phyloP scores from a whole-genome alignment of 106 monocot genomes.

The Amphibolis antarctica region DNA sequence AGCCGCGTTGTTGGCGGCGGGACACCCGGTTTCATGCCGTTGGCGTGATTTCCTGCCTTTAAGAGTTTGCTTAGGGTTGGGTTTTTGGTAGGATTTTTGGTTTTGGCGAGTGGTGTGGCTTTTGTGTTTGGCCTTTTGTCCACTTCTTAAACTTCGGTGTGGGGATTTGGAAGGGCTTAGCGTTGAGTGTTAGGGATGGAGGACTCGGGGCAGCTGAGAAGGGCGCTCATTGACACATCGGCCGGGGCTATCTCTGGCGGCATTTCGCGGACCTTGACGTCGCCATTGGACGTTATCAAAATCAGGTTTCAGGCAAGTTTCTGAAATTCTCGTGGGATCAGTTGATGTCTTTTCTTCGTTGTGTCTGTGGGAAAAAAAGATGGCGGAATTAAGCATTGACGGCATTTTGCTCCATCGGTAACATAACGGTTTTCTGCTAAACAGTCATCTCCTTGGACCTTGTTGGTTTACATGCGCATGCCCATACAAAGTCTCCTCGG shows the following conservation, averaged over 20 bases:
- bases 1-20: too few species aligned
- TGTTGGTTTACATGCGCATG: too few species aligned
- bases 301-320: slow-evolving; percentile 77
- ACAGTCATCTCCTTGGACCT: too few species aligned
- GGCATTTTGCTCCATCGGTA: too few species aligned
- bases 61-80: too few species aligned
- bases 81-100: background rate
- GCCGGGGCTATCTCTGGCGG: slow-evolving; percentile 88
- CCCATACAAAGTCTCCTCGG: too few species aligned
- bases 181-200: slow-evolving; percentile 25
- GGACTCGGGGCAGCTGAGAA: slow-evolving; percentile 48
- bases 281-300: slow-evolving; percentile 94
- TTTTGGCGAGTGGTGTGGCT: background rate
- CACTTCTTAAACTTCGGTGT: background rate
- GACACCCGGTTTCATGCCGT: too few species aligned
- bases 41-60: too few species aligned
- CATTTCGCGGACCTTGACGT: slow-evolving; percentile 79
- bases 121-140: background rate
- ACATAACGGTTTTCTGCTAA: too few species aligned
- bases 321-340: background rate
- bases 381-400: too few species aligned
- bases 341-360: background rate
- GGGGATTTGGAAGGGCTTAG: background rate
- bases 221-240: slow-evolving; percentile 50
- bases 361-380: background rate